Percentiles rank a stretch among this genome's conserved stretches.
Conservation (phyloP, 768 basidiomycete genomes). For the Symmetrospora coprosmae region DNA sequence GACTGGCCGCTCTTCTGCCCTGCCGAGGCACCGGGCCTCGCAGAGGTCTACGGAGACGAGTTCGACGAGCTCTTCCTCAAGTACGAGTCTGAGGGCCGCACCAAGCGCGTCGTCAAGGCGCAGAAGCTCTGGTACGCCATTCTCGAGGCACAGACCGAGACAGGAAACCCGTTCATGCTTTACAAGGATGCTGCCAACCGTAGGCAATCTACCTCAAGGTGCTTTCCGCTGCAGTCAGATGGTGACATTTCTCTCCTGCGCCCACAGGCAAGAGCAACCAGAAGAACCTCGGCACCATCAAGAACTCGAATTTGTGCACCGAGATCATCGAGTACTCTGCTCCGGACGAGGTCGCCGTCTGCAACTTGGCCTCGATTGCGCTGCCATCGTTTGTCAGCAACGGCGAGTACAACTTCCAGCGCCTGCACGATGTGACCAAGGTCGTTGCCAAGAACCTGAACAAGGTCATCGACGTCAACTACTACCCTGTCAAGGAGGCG, state of each 20-base stretch:
- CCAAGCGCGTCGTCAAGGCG: constrained; percentile 68
- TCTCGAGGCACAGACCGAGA: constrained; percentile 92
- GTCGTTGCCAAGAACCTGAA: constrained; percentile 88
- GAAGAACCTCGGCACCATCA: constrained; percentile 95
- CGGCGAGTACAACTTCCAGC: constrained; percentile 72
- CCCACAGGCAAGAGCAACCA: constrained; percentile 84
- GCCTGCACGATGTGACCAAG: constrained; percentile 83
- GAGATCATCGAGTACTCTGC: constrained; percentile 98
- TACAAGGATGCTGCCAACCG: constrained; percentile 95
- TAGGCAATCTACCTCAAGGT: constrained; percentile 38
- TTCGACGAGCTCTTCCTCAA: constrained; percentile 72
- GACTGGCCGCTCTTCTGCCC: constrained; percentile 98
- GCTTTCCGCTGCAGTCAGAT: background rate
- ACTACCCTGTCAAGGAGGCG: constrained; percentile 85
- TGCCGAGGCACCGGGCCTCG: constrained; percentile 78
- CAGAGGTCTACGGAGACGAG: constrained; percentile 75
- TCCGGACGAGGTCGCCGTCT: constrained; percentile 93
- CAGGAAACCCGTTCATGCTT: constrained; percentile 96
- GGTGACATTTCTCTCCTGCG: background rate
- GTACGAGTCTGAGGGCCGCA: constrained; percentile 81
- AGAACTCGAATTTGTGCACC: constrained; percentile 96
- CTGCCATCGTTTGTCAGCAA: constrained; percentile 68
- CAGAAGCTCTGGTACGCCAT: constrained; percentile 99
- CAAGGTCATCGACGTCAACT: constrained; percentile 83
- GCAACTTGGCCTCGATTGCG: constrained; percentile 93